Evolutionary conservation across 2,329 filamentous ascomycete genomes (phyloP), one percentile per base, ranked within the genome.

Genomic region (Ilyonectria mors-panacis): DNA sequence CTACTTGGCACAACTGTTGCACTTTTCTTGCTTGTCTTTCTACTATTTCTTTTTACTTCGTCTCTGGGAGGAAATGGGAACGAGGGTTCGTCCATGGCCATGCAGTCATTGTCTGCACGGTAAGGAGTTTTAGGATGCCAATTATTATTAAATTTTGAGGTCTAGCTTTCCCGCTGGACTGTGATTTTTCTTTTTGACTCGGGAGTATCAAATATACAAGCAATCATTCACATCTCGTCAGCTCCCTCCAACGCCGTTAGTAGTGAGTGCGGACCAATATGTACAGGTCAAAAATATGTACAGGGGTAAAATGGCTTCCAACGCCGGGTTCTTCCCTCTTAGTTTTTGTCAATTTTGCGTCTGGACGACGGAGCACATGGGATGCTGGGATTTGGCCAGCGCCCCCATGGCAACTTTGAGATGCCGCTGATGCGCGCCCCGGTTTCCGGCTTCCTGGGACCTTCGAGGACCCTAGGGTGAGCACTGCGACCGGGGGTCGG

Each of bases 1-100:
- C 21, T 48, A 65, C 62, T 54, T 70, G 66, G 69, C 69, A 72
- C 71, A 74, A 61, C 69, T 47, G 68, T 61, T 75, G 64, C 73
- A 66, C 50, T 66, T 71, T 71, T 64, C 55, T 55, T 69, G 47
- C 44, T 51, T 50, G 45, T 26, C n/a, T 55, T 42, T 56, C 54
- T 44, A 19, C 15, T 55, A 23, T 68, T 54, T 57, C 63, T 44
- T 47, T 63, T 47, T 63, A 44, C 65, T 61, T 68, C 21, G 12
- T 62, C 42, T 30, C 39, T 56, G 48, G 28, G 48, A 28, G 44
- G 53, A 62, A 57, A 51, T 39, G 33, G 47, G 39, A 57, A 63
- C 26, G 45, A 47, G 17, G 47, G 44, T 10, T 37, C 28, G 17
- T 26, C 5, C 9, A 15, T 54, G 33, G 64, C 58, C 54, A n/a